Percentiles rank a stretch among this genome's conserved stretches.
Conservation (phyloP, 1,284 basidiomycete genomes). For the Waitea zeae region DNA sequence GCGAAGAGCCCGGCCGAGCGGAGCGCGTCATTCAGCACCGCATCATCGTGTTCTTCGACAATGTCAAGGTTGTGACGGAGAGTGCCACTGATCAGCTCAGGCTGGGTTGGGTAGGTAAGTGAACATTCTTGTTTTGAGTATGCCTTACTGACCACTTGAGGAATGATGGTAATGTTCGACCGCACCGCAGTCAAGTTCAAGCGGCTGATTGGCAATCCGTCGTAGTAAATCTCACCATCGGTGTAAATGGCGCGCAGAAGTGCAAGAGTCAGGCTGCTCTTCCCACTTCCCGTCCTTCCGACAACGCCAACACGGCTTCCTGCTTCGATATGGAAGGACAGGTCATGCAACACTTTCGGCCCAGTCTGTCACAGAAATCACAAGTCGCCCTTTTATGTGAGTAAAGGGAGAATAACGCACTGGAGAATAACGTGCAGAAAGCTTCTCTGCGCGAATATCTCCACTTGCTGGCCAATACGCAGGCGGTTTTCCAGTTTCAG, state of each 20-base stretch:
- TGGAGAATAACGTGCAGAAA: too few relatives aligned
- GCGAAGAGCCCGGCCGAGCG: constrained; percentile 14
- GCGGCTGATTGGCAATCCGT: constrained; percentile 12
- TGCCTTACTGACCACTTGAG: too few relatives aligned
- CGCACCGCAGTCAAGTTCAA: constrained; percentile 26
- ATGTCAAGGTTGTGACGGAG: constrained; percentile 23
- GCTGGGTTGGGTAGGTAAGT: constrained; percentile 13
- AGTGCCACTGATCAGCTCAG: constrained; percentile 19
- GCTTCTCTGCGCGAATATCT: neutral
- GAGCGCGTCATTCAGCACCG: constrained; percentile 13
- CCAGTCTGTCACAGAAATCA: too few relatives aligned
- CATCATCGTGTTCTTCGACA: constrained; percentile 33
- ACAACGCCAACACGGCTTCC: neutral
- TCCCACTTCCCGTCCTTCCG: neutral
- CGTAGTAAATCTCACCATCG: constrained; percentile 21
- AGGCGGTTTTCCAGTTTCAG: neutral
- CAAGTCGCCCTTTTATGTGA: too few relatives aligned
- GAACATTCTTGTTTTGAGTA: neutral
- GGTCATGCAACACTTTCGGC: neutral
- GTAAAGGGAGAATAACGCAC: too few relatives aligned
- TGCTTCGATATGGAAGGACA: neutral
- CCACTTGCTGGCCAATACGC: neutral
- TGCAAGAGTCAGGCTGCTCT: constrained; percentile 22
- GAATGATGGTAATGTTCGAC: constrained; percentile 26
- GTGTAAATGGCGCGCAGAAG: constrained; percentile 24